Base-by-base conservation (phyloP, 2,329 filamentous ascomycete genomes). In the Alternaria triticimaculans region DNA sequence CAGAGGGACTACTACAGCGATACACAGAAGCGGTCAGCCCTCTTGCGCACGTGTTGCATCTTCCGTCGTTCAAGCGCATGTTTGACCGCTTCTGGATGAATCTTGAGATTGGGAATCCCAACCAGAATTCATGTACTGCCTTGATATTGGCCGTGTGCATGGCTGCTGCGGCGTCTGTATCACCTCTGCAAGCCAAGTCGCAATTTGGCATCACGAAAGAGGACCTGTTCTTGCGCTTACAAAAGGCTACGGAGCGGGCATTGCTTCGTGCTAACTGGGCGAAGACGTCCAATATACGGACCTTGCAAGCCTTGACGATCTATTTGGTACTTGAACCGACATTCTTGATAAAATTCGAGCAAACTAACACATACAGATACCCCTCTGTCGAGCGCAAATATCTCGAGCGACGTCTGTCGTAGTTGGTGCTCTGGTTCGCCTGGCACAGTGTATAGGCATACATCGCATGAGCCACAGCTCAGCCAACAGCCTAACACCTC, bases 121-220 rank as follows among this genome's bases (percentile, higher is more conserved):
- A 80, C 51, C 76, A 77, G 25, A 78, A 78, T 28, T 80, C 78
- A 5, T 77, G 76, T 60, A 78, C 76, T 21, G 77, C 78, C n/a
- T 59, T 79, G 61, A 75, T 80, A 41, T 56, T 79, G 30, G 73
- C 78, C 14, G 76, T 80, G 0, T 79, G 78, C 48, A 80, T 79
- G 76, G 77, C 77, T 15, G 78, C 78, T 26, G 75, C 77, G 26
- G 76, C 77, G 15, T 78, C 75, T 1, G 68, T 80, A n/a, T 78
- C 78, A 3, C 74, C 77, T 11, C 58, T 80, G 28, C 78, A 79
- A 64, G 76, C 77, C n/a, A 80, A 79, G 49, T 77, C 77, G 15
- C 77, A 80, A 30, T 80, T 80, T 55, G 76, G 77, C 28, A 78
- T 79, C 25, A 77, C 77, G 0, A 78, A 78, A 63, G 78, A 80